A percentile compares a stretch with the other conserved stretches of the same genome.
These are phyloP conservation scores for Candida manassasensis DNA, from an alignment of 805 yeast genomes.

Conservation along the genomic window DNA sequence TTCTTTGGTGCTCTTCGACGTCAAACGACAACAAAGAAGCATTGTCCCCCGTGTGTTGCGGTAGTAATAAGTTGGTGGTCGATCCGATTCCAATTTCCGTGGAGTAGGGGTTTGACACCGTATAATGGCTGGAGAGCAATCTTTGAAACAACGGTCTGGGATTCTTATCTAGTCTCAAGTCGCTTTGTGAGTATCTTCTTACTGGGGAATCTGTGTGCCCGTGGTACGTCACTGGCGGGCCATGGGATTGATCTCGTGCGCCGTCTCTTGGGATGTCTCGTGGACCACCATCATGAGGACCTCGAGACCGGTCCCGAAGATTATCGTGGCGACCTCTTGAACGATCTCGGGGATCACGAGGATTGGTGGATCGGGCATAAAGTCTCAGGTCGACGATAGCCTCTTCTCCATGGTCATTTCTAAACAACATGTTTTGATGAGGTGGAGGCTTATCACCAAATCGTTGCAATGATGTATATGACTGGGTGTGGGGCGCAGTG, in stretches of 20 bases:
- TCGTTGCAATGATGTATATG: slow-evolving; percentile 1
- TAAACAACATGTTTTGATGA: slow-evolving; percentile 2
- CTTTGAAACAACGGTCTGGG: slow-evolving; percentile 24
- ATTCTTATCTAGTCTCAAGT: neutral
- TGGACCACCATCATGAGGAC: too few relatives aligned
- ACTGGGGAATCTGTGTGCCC: neutral
- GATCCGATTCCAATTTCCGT: slow-evolving; percentile 3
- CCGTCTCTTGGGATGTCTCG: too few relatives aligned
- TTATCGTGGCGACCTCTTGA: neutral
- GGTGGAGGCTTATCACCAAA: neutral
- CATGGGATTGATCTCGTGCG: neutral
- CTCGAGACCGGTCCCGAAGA: neutral
- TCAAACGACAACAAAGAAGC: slow-evolving; percentile 4
- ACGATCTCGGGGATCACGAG: slow-evolving; percentile 3
- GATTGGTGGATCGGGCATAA: slow-evolving; percentile 1
- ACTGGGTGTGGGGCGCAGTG: neutral
- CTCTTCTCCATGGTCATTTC: neutral
- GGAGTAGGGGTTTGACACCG: slow-evolving; percentile 28
- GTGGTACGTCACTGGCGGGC: neutral
- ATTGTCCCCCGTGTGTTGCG: slow-evolving; percentile 5
- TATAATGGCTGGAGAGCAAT: slow-evolving; percentile 22
- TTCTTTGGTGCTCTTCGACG: slow-evolving; percentile 10
- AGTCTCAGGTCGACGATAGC: neutral
- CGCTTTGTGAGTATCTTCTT: slow-evolving; percentile 2
- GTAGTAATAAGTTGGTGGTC: slow-evolving; percentile 1